Evolutionary conservation across 2,329 filamentous ascomycete genomes (phyloP).

Genomic region (Sporothrix schenckii): DNA sequence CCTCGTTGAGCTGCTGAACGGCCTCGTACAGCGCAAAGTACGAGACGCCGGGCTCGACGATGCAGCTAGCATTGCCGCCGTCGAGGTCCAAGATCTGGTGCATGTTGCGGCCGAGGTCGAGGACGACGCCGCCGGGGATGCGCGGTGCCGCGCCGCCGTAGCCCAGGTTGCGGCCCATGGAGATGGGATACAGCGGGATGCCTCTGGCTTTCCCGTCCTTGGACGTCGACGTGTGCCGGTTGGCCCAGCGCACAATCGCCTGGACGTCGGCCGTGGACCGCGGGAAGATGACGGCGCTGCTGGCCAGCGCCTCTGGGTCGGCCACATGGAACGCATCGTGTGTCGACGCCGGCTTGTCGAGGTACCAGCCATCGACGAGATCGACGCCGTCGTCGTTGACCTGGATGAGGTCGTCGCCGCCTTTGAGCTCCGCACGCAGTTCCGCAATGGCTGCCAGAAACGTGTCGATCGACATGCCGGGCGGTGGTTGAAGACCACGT

Average conservation of each 20-base stretch:
- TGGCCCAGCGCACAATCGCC: conserved; percentile 48
- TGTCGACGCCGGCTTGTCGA: conserved; percentile 42
- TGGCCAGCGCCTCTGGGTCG: conserved; percentile 49
- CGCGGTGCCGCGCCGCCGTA: conserved; percentile 58
- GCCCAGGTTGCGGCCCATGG: conserved; percentile 52
- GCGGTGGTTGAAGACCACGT: conserved; percentile 39
- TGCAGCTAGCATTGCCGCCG: conserved; percentile 51
- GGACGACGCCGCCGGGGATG: conserved; percentile 53
- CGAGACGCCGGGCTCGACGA: conserved; percentile 60
- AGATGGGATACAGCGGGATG: conserved; percentile 55
- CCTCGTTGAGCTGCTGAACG: conserved; percentile 41
- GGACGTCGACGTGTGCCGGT: conserved; percentile 20
- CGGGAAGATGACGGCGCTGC: conserved; percentile 50
- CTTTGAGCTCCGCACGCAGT: conserved; percentile 39
- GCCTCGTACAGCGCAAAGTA: conserved; percentile 57
- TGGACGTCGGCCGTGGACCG: conserved; percentile 53
- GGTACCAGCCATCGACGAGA: conserved; percentile 45
- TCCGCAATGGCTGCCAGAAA: conserved; percentile 43
- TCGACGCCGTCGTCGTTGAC: conserved; percentile 41
- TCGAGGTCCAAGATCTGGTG: conserved; percentile 56
- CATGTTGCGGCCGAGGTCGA: conserved; percentile 59
- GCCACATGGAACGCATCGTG: conserved; percentile 50
- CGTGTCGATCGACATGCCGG: conserved; percentile 37
- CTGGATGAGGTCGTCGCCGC: conserved; percentile 39
- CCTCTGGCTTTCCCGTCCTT: conserved; percentile 28